These are phyloP conservation scores for Simplicillium sp. DNA, from an alignment of 2,329 filamentous ascomycete genomes.

Conservation along the genomic window DNA sequence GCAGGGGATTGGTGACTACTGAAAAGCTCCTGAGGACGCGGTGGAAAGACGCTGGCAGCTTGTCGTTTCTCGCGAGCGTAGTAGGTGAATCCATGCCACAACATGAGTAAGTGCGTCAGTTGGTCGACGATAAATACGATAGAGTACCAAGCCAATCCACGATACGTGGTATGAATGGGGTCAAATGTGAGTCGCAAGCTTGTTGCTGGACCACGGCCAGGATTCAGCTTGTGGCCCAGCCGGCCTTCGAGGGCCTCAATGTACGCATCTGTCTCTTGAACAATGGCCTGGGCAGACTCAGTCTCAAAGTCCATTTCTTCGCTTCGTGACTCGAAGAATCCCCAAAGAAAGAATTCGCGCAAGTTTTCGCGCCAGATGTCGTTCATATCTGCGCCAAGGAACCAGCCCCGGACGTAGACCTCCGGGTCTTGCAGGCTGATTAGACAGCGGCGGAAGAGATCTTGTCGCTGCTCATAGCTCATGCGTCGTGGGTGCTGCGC, in stretches of 20 bases:
- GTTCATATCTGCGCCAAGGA: constrained; percentile 45
- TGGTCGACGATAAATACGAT: constrained; percentile 47
- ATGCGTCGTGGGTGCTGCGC: constrained; percentile 32
- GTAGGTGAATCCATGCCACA: constrained; percentile 40
- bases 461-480: constrained; percentile 35
- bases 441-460: constrained; percentile 47
- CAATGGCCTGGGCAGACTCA: constrained; percentile 19
- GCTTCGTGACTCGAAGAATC: constrained; percentile 44
- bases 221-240: constrained; percentile 38
- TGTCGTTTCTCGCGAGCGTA: constrained; percentile 30
- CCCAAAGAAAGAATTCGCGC: constrained; percentile 58
- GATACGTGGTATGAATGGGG: constrained; percentile 47
- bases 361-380: constrained; percentile 61
- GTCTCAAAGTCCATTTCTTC: constrained; percentile 14
- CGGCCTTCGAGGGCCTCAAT: constrained; percentile 43
- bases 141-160: constrained; percentile 55
- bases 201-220: constrained; percentile 45
- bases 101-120: constrained; percentile 33
- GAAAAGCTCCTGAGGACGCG: constrained; percentile 40
- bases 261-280: constrained; percentile 33
- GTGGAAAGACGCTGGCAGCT: constrained; percentile 40
- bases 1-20: constrained; percentile 36
- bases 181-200: constrained; percentile 59
- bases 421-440: constrained; percentile 44
- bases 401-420: constrained; percentile 54